Percentiles rank a stretch among this genome's conserved stretches.
Evolutionary conservation across 306 rosid species (phyloP).

Genomic region (Morella rubra): DNA sequence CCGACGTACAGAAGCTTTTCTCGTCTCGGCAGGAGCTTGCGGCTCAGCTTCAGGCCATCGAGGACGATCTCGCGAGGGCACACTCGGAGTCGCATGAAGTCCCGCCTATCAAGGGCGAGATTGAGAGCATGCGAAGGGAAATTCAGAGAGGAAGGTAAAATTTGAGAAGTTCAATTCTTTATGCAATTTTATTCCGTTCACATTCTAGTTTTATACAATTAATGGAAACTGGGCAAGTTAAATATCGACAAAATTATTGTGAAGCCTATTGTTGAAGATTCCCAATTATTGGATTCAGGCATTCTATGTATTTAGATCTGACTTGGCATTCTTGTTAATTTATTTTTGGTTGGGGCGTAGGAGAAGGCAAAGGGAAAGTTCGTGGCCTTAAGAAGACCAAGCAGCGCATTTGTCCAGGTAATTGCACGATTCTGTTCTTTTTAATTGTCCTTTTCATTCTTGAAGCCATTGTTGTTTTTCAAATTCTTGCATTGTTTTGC

Average conservation of each 20-base stretch:
- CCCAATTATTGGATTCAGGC: neutral
- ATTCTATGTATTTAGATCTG: too few relatives aligned
- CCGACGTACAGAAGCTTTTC: conserved; percentile 46
- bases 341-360: neutral
- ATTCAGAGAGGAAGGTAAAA: conserved; percentile 79
- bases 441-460: too few relatives aligned
- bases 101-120: conserved; percentile 49
- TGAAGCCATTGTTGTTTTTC: too few relatives aligned
- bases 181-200: neutral
- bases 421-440: too few relatives aligned
- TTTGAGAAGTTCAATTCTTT: conserved; percentile 2
- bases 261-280: neutral
- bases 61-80: conserved; percentile 40
- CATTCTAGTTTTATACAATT: neutral
- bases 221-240: neutral
- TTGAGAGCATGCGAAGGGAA: conserved; percentile 55
- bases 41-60: conserved; percentile 44
- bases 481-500: too few relatives aligned
- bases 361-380: neutral
- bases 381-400: too few relatives aligned
- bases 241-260: neutral
- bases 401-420: too few relatives aligned
- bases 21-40: conserved; percentile 47
- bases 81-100: conserved; percentile 45
- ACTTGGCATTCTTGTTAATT: too few relatives aligned